A percentile compares a stretch with the other conserved stretches of the same genome.
phyloP scores from a whole-genome alignment of 345 rosid species.

The Melaleuca alternifolia region DNA sequence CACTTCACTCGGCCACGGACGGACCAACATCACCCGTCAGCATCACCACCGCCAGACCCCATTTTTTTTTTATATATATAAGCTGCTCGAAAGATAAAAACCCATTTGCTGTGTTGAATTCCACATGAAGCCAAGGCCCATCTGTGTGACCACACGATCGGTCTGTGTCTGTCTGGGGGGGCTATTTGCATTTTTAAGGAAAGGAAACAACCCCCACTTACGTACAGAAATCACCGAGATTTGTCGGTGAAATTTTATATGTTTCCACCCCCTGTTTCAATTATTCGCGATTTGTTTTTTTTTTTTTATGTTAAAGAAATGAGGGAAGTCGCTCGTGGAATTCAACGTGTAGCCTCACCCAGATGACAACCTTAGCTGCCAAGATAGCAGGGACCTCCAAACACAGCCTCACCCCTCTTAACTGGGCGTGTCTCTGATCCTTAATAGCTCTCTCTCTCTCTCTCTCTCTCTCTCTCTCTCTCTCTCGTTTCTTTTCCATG shows the following conservation, averaged over 20 bases:
- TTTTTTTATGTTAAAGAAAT: background rate
- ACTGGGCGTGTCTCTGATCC: conserved; percentile 1
- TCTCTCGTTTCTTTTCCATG: background rate
- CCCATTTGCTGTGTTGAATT: background rate
- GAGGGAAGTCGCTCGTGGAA: background rate
- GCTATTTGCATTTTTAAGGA: background rate
- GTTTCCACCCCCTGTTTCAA: too few relatives aligned
- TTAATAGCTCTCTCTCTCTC: background rate
- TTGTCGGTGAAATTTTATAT: conserved; percentile 61
- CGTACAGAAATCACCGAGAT: conserved; percentile 13
- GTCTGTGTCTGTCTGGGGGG: background rate
- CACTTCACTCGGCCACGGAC: background rate
- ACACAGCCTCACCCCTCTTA: background rate
- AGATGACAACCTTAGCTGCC: conserved; percentile 7
- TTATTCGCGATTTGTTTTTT: background rate
- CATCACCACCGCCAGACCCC: background rate
- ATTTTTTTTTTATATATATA: too few relatives aligned
- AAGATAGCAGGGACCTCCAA: background rate
- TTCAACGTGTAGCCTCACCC: conserved; percentile 26
- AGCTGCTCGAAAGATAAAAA: background rate
- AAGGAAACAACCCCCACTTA: background rate
- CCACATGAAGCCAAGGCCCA: background rate
- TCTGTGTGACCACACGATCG: background rate
- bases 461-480: background rate
- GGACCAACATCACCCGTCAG: background rate